Evolutionary conservation across 495 filamentous ascomycete genomes (phyloP).

Genomic region (Letharia lupina): DNA sequence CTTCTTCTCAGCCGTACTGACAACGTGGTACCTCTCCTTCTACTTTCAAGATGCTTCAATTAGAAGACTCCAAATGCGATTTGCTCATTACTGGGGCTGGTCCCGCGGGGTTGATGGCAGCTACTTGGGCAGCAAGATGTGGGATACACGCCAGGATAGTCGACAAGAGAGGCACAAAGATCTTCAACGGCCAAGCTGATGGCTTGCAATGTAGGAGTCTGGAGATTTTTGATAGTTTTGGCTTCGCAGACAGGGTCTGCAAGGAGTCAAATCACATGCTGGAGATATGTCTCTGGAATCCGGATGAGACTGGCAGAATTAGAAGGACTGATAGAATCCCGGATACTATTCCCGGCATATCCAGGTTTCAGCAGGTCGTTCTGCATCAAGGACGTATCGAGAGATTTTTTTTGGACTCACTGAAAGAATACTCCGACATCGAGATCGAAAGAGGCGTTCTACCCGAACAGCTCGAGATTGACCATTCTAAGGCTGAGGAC

Average conservation of each 20-base stretch:
- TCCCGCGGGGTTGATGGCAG: constrained; percentile 57
- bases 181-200: constrained; percentile 54
- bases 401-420: constrained; percentile 46
- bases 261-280: constrained; percentile 45
- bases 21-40: neutral
- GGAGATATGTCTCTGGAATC: constrained; percentile 34
- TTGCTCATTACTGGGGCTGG: constrained; percentile 58
- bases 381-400: constrained; percentile 52
- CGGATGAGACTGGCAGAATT: constrained; percentile 16
- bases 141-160: constrained; percentile 52
- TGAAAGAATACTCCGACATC: constrained; percentile 41
- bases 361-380: constrained; percentile 43
- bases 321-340: constrained; percentile 16
- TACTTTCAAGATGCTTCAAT: constrained; percentile 10
- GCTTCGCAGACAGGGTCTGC: constrained; percentile 50
- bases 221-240: constrained; percentile 61
- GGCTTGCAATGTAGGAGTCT: constrained; percentile 50
- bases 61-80: constrained; percentile 28
- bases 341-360: constrained; percentile 21
- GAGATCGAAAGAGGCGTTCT: constrained; percentile 43
- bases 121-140: constrained; percentile 53
- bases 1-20: neutral
- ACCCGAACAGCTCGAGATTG: constrained; percentile 39
- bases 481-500: constrained; percentile 35
- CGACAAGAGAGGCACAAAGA: constrained; percentile 49